Conservation (phyloP, 768 basidiomycete species). For the Boletellus ananiceps region DNA sequence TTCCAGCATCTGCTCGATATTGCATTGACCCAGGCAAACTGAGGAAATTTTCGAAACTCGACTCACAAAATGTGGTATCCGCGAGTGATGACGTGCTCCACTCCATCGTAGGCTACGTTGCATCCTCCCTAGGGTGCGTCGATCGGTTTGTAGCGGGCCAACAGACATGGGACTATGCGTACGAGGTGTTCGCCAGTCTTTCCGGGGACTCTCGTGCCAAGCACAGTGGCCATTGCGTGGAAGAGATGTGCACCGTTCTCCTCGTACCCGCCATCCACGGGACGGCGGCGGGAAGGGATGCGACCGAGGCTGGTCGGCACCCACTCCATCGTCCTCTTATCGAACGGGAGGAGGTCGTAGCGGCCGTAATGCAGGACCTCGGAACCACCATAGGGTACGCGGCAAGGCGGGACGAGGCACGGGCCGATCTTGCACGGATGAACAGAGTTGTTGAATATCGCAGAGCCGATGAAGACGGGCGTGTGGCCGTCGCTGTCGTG, state of each 20-base stretch:
- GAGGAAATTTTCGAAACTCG: not conserved
- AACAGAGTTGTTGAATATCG: constrained; percentile 58
- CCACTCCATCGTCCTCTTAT: constrained; percentile 67
- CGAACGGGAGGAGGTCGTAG: constrained; percentile 73
- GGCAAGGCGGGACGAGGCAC: constrained; percentile 45
- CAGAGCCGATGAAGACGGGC: constrained; percentile 71
- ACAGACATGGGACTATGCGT: constrained; percentile 16
- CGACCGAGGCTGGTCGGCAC: constrained; percentile 57
- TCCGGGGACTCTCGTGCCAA: constrained; percentile 60
- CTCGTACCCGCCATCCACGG: constrained; percentile 75
- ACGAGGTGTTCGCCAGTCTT: constrained; percentile 72
- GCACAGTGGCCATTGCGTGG: constrained; percentile 54
- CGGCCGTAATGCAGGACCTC: constrained; percentile 61
- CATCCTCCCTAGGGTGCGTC: constrained; percentile 34
- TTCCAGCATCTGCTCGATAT: constrained; percentile 36
- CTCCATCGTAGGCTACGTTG: constrained; percentile 37
- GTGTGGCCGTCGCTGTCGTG: constrained; percentile 51
- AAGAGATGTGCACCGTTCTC: constrained; percentile 61
- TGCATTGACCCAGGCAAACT: not conserved
- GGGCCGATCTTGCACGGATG: constrained; percentile 83
- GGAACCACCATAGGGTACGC: constrained; percentile 58
- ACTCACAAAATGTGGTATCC: constrained; percentile 45
- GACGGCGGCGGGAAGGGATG: constrained; percentile 52
- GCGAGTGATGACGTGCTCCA: constrained; percentile 35
- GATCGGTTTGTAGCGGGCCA: not conserved